phyloP scores from a whole-genome alignment of 2,329 filamentous ascomycete species.

The Thermoascus crustaceus region DNA sequence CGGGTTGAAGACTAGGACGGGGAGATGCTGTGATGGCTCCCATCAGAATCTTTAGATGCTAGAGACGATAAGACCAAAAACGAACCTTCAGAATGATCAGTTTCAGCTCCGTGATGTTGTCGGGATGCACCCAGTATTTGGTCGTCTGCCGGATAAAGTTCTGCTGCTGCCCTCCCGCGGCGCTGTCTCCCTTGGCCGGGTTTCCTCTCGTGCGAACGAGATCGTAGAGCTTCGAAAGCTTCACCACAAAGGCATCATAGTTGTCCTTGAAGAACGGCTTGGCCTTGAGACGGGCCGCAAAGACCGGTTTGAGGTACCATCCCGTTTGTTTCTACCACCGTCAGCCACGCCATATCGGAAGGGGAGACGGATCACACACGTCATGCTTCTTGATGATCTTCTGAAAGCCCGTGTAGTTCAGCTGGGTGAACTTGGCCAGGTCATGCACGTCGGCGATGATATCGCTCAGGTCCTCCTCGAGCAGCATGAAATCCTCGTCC shows the following conservation, averaged over 20 bases:
- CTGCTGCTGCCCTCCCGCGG: conserved; percentile 84
- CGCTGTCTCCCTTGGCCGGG: conserved; percentile 82
- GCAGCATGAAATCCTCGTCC: conserved; percentile 87
- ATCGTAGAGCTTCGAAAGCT: conserved; percentile 92
- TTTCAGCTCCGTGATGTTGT: conserved; percentile 97
- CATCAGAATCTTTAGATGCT: neutral
- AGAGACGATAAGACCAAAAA: neutral
- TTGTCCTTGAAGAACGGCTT: conserved; percentile 99
- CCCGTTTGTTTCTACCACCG: conserved; percentile 90
- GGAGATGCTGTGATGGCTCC: conserved; percentile 57
- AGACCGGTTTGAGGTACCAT: conserved; percentile 92
- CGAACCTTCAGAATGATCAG: conserved; percentile 81
- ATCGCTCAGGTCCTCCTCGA: conserved; percentile 92
- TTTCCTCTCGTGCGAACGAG: conserved; percentile 87
- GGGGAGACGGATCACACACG: conserved; percentile 43
- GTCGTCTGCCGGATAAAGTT: conserved; percentile 96
- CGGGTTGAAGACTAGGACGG: conserved; percentile 92
- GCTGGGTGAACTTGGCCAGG: conserved; percentile 91
- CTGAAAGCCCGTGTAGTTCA: conserved; percentile 98
- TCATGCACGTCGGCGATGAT: conserved; percentile 98
- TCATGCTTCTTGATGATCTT: conserved; percentile 99
- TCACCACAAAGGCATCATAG: conserved; percentile 91
- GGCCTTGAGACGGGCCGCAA: conserved; percentile 84
- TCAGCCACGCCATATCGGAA: neutral
- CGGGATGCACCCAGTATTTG: conserved; percentile 98